phyloP scores from a whole-genome alignment of 306 rosid species.

The Quercus bicolor region DNA sequence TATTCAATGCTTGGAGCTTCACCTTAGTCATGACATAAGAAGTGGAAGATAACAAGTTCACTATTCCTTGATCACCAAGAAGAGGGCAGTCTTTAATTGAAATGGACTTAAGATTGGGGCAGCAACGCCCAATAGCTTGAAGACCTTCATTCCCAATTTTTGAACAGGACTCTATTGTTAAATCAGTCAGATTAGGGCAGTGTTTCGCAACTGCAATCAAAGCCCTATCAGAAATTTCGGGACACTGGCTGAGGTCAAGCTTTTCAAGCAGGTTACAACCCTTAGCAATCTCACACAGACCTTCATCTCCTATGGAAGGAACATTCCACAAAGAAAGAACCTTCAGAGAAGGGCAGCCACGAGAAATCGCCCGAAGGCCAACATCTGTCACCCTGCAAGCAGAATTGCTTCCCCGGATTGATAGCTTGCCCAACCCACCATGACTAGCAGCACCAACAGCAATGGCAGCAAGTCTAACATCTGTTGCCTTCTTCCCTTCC shows the following conservation, averaged over 20 bases:
- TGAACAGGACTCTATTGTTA: constrained; percentile 75
- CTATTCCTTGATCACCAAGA: constrained; percentile 80
- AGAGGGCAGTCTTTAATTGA: constrained; percentile 56
- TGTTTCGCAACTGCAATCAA: constrained; percentile 61
- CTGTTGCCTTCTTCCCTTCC: constrained; percentile 86
- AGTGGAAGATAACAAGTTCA: constrained; percentile 55
- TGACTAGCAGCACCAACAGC: constrained; percentile 81
- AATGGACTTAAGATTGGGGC: constrained; percentile 63
- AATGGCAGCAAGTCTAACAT: constrained; percentile 89
- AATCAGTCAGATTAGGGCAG: constrained; percentile 63
- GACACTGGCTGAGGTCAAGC: constrained; percentile 71
- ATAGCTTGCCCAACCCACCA: constrained; percentile 90
- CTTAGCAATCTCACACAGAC: constrained; percentile 68
- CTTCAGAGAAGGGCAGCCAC: constrained; percentile 82
- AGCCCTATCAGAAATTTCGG: constrained; percentile 64
- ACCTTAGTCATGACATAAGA: constrained; percentile 53
- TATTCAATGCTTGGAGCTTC: constrained; percentile 68
- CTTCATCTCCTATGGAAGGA: constrained; percentile 64
- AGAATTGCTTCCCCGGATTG: constrained; percentile 55
- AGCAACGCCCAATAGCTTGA: constrained; percentile 65
- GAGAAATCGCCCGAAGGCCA: constrained; percentile 76
- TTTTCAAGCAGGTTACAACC: constrained; percentile 68
- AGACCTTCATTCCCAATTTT: constrained; percentile 73
- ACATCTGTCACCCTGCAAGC: constrained; percentile 46
- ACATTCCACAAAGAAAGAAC: constrained; percentile 64